Evolutionary conservation across 495 filamentous ascomycete genomes (phyloP).

Genomic region (Tuber aestivum): DNA sequence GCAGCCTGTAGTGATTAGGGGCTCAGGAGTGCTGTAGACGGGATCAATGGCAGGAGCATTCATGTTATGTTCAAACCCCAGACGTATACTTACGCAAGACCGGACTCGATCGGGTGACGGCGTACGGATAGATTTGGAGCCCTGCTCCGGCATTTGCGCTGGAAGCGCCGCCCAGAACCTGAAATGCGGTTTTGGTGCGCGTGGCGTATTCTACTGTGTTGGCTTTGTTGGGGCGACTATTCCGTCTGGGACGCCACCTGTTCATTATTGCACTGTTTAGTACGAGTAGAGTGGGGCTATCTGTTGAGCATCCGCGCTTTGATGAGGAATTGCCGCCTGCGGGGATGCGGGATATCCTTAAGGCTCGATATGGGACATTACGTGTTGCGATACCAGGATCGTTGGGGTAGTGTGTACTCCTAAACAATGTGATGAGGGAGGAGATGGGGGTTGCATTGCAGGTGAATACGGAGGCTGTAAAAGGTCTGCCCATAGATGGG

Average conservation of each 20-base stretch:
- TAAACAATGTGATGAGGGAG: conserved; percentile 52
- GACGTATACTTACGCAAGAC: conserved; percentile 59
- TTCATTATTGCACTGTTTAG: conserved; percentile 54
- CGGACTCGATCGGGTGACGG: conserved; percentile 58
- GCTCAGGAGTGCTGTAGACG: conserved; percentile 53
- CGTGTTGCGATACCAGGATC: conserved; percentile 56
- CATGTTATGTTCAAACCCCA: conserved; percentile 60
- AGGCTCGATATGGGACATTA: conserved; percentile 57
- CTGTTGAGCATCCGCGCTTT: conserved; percentile 59
- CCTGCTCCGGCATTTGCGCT: conserved; percentile 59
- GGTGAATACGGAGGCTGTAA: conserved; percentile 53
- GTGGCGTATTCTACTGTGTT: conserved; percentile 63
- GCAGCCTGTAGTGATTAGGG: conserved; percentile 48
- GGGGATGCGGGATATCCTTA: conserved; percentile 57
- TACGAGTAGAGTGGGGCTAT: conserved; percentile 57
- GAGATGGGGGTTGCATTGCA: conserved; percentile 49
- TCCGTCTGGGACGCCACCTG: conserved; percentile 51
- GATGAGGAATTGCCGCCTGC: conserved; percentile 55
- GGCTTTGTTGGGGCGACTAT: conserved; percentile 51
- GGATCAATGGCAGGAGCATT: conserved; percentile 56
- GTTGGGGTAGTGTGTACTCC: conserved; percentile 53
- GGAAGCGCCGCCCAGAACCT: conserved; percentile 56
- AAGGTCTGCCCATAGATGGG: conserved; percentile 53
- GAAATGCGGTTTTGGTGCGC: conserved; percentile 61
- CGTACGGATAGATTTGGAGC: conserved; percentile 65